A percentile compares a stretch with the other conserved stretches of the same genome.
Evolutionary conservation across 139 green algal species (phyloP).

Genomic region (Parachlorella kessleri): DNA sequence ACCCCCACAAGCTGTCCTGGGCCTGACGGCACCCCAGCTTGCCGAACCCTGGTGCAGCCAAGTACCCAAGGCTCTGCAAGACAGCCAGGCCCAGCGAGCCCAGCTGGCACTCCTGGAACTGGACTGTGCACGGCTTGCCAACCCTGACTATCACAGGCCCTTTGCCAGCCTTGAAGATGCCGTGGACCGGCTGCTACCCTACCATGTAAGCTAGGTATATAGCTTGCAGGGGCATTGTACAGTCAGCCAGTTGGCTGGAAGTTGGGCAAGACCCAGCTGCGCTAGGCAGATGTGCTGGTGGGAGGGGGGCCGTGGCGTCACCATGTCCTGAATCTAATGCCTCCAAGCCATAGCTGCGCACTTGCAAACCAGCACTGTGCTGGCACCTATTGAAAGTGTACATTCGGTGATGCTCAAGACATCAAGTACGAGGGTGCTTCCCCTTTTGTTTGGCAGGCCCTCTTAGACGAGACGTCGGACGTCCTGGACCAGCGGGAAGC

Average conservation of each 20-base stretch:
- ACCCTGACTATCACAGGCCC: slow-evolving; percentile 37
- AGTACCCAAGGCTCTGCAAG: neutral
- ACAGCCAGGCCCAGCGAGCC: neutral
- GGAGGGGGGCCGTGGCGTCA: no score
- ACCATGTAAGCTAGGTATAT: slow-evolving; percentile 52
- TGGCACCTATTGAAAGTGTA: neutral
- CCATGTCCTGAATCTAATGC: neutral
- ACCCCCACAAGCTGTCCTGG: no score
- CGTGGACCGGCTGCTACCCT: slow-evolving; percentile 60
- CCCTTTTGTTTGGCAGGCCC: no score
- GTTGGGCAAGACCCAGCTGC: neutral
- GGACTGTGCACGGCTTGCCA: slow-evolving; percentile 30
- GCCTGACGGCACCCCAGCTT: no score
- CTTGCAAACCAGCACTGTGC: neutral
- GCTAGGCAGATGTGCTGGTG: no score
- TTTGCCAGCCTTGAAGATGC: slow-evolving; percentile 56
- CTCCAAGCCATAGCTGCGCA: neutral
- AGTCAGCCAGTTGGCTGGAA: neutral
- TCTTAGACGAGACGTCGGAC: neutral
- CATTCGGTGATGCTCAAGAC: neutral
- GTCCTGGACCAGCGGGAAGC: neutral
- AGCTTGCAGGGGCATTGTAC: no score
- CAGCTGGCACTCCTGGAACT: slow-evolving; percentile 28
- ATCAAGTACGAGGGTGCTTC: no score
- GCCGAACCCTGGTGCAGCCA: neutral